Percentiles rank a stretch among this genome's conserved stretches.
phyloP scores from a whole-genome alignment of 139 green algal genomes.

The Haematococcus sp. region DNA sequence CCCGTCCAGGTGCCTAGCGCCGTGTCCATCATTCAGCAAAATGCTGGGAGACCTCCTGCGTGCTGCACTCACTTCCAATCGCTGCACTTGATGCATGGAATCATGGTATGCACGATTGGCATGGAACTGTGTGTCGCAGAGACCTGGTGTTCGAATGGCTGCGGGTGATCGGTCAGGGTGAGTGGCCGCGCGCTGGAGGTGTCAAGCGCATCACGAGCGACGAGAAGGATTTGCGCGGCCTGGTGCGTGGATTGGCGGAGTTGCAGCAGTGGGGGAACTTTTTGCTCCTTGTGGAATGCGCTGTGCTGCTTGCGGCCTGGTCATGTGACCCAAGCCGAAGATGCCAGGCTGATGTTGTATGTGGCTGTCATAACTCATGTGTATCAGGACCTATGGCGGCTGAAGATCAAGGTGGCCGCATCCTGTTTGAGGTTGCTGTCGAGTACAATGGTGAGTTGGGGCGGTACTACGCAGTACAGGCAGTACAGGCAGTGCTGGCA shows the following conservation, averaged over 20 bases:
- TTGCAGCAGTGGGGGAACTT: too few relatives aligned
- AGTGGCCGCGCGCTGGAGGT: conserved; percentile 18
- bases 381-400: conserved; percentile 32
- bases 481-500: too few relatives aligned
- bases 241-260: neutral
- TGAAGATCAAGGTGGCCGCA: conserved; percentile 28
- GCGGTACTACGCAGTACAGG: too few relatives aligned
- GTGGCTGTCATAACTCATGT: too few relatives aligned
- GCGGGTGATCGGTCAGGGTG: conserved; percentile 14
- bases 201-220: conserved; percentile 21
- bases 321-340: too few relatives aligned
- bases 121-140: conserved; percentile 13
- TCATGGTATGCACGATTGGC: too few relatives aligned
- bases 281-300: neutral
- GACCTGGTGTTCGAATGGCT: conserved; percentile 18
- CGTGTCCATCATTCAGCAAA: too few relatives aligned
- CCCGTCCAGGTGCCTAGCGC: neutral
- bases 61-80: neutral
- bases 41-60: too few relatives aligned
- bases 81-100: too few relatives aligned
- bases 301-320: conserved; percentile 9
- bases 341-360: too few relatives aligned
- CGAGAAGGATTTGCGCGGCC: conserved; percentile 5
- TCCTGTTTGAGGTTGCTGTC: conserved; percentile 35
- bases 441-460: conserved; percentile 28